phyloP scores from a whole-genome alignment of 192 early-diverging fungal species.

The Backusella mclennaniae region DNA sequence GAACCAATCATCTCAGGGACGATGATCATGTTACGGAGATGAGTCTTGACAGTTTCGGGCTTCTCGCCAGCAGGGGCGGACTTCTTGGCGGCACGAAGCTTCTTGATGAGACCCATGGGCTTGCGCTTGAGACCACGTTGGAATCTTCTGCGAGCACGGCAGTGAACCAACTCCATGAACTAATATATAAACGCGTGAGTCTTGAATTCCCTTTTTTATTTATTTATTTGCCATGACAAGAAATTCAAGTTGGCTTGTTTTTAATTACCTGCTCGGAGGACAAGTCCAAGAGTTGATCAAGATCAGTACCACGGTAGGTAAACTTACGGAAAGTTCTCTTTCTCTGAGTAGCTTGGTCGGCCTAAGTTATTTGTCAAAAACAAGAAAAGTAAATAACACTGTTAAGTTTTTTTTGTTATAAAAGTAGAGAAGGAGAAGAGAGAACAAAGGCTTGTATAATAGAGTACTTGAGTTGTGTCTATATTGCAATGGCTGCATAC shows the following conservation, averaged over 20 bases:
- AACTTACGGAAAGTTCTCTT: conserved; percentile 98
- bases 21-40: conserved; percentile 99
- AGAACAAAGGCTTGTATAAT: not conserved
- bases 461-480: not conserved
- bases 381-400: not conserved
- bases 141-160: conserved; percentile 96
- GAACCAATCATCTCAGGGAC: conserved; percentile 99
- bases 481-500: no score
- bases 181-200: conserved; percentile 27
- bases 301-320: conserved; percentile 97
- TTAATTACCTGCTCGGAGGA: conserved; percentile 71
- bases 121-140: conserved; percentile 98
- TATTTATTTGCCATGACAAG: not conserved
- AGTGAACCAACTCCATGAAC: conserved; percentile 92
- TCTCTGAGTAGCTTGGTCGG: conserved; percentile 54
- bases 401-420: not conserved
- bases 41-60: conserved; percentile 96
- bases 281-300: conserved; percentile 94
- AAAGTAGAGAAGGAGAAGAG: not conserved
- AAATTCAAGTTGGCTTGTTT: not conserved
- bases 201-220: not conserved
- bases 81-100: conserved; percentile 98
- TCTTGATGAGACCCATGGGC: conserved; percentile 99
- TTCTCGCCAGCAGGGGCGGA: conserved; percentile 85
- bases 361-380: not conserved